These are phyloP conservation scores for Hortaea sp. DNA, from an alignment of 2,329 filamentous ascomycete species.

Conservation along the genomic window DNA sequence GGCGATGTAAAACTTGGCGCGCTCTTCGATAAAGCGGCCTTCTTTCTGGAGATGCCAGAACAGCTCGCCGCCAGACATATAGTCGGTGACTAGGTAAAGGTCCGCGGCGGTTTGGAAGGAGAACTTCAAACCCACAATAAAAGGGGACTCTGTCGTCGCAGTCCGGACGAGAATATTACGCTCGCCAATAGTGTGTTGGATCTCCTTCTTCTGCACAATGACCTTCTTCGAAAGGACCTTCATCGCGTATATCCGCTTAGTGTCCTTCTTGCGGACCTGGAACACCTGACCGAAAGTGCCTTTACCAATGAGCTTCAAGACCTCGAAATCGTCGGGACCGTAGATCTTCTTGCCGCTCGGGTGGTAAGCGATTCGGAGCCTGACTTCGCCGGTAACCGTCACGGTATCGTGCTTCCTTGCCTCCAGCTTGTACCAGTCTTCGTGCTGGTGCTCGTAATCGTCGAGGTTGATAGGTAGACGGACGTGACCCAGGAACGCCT, in stretches of 20 bases:
- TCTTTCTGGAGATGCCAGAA: constrained; percentile 99
- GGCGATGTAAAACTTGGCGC: constrained; percentile 97
- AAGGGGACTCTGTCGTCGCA: constrained; percentile 88
- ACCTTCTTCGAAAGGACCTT: constrained; percentile 99
- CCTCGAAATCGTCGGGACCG: constrained; percentile 90
- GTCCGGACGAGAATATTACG: constrained; percentile 95
- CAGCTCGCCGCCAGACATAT: constrained; percentile 96
- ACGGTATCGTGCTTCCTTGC: constrained; percentile 71
- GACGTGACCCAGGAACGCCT: constrained; percentile 86
- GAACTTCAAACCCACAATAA: constrained; percentile 96
- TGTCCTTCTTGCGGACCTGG: constrained; percentile 95
- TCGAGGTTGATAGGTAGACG: constrained; percentile 64
- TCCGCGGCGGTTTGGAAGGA: constrained; percentile 97
- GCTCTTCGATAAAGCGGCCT: constrained; percentile 84
- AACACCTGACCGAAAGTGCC: constrained; percentile 98
- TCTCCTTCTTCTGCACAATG: constrained; percentile 99
- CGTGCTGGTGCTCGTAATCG: constrained; percentile 59
- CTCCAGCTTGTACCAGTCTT: constrained; percentile 76
- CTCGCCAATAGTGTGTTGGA: constrained; percentile 93
- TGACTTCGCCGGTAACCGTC: constrained; percentile 72
- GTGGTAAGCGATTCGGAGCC: constrained; percentile 77
- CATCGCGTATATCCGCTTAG: constrained; percentile 94
- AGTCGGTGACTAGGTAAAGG: constrained; percentile 95
- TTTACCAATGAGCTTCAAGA: constrained; percentile 92
- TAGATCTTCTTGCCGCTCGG: constrained; percentile 82